Evolutionary conservation across 148 eudicot genomes (phyloP), one percentile per base, ranked within the genome.

Genomic region (Rhododendron griersonianum): DNA sequence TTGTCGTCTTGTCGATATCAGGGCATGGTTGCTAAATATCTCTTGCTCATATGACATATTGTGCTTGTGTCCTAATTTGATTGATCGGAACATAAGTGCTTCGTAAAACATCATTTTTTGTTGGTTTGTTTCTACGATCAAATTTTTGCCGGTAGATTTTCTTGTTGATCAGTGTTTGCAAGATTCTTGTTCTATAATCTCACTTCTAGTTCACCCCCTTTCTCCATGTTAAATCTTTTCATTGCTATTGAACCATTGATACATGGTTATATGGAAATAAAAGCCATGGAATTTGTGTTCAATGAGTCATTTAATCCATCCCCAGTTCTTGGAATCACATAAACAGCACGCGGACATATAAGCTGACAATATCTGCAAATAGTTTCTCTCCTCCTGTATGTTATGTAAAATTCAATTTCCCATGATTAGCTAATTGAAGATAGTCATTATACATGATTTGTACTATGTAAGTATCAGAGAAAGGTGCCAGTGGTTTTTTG

Each of bases 81-180:
- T 65, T 65, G 0, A 83, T 25, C 3, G 13, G 71, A 59, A 15
- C 44, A 71, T 28, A 16, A 65, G 23, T 28, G 11, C 48, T 48
- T 83, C 1, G 2, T 65, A 69, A 69, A 28, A 30, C 75, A 25
- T 30, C 39, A 2, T 81, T 44, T 25, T 53, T 13, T 5, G n/a
- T 23, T 18, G n/a, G 6, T 25, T 71, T 48, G 13, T 45, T 67
- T 67, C 2, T 25, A 2, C 3, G 2, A 33, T n/a, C 13, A 14
- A 14, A 6, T 10, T 9, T n/a, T 13, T 11, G 18, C 30, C 4
- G 19, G 25, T 45, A 25, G 61, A 71, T 45, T 16, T 44, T 23
- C 47, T 45, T 83, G 78, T 83, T 83, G 18, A 69, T 69, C 59
- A 82, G 71, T 51, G 55, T 83, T 83, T 44, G 16, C 37, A 15